Percentiles rank a stretch among this genome's conserved stretches.
phyloP scores from a whole-genome alignment of 768 basidiomycete species.

The Russula abietina region DNA sequence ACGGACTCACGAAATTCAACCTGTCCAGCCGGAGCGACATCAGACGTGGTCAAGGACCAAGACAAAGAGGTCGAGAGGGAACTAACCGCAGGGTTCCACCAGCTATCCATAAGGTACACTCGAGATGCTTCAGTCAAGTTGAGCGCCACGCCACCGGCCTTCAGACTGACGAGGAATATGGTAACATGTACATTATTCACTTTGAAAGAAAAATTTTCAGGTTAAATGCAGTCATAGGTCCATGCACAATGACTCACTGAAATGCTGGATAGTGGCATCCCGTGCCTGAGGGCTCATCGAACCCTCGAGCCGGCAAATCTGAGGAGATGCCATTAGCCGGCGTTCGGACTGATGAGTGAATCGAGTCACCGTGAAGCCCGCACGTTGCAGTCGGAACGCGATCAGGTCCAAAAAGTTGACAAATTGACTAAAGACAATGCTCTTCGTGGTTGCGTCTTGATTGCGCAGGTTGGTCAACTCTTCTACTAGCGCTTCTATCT shows the following conservation, averaged over 20 bases:
- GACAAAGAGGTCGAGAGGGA: background rate
- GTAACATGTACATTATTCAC: constrained; percentile 92
- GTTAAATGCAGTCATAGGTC: constrained; percentile 8
- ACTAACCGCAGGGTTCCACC: constrained; percentile 94
- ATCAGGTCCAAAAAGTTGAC: constrained; percentile 91
- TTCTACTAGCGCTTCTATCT: constrained; percentile 94
- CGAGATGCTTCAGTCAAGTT: constrained; percentile 89
- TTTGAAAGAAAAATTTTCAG: constrained; percentile 29
- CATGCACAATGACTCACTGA: constrained; percentile 52
- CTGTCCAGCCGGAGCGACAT: constrained; percentile 30
- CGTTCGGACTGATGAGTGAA: background rate
- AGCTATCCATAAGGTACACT: constrained; percentile 95
- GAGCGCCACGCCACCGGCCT: constrained; percentile 91
- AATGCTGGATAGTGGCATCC: constrained; percentile 90
- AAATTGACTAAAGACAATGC: constrained; percentile 95
- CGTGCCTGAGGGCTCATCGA: constrained; percentile 96
- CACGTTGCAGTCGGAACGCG: constrained; percentile 84
- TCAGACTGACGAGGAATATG: constrained; percentile 94
- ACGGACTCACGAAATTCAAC: constrained; percentile 70
- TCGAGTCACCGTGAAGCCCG: constrained; percentile 74
- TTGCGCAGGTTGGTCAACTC: constrained; percentile 79
- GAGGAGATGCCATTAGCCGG: constrained; percentile 16
- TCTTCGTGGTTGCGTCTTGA: constrained; percentile 89
- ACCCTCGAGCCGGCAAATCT: constrained; percentile 93
- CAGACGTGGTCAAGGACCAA: background rate